phyloP scores from a whole-genome alignment of 2,329 filamentous ascomycete species.

The Colletotrichum caudatum region DNA sequence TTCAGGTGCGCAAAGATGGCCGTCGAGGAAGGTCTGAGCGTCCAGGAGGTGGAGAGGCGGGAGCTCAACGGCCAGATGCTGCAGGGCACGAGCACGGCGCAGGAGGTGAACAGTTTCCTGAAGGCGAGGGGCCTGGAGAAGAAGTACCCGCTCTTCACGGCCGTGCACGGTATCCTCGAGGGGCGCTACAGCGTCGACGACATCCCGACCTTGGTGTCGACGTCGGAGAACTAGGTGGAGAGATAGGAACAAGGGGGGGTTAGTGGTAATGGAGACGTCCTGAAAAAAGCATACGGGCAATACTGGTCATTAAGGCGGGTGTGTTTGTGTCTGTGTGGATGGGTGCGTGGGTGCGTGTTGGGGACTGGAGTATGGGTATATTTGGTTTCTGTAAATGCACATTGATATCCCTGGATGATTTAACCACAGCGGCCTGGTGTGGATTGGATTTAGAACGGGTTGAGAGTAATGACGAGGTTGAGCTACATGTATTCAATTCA shows the following conservation, averaged over 20 bases:
- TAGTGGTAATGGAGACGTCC: neutral
- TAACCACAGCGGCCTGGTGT: slow-evolving; percentile 34
- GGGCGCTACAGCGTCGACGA: slow-evolving; percentile 82
- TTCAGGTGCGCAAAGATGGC: slow-evolving; percentile 93
- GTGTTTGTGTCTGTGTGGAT: neutral
- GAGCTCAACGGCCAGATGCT: slow-evolving; percentile 98
- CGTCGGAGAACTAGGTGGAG: slow-evolving; percentile 46
- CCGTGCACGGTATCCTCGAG: slow-evolving; percentile 83
- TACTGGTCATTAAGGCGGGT: slow-evolving; percentile 9
- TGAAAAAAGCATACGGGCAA: slow-evolving; percentile 1
- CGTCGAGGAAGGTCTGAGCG: slow-evolving; percentile 80
- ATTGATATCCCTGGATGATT: slow-evolving; percentile 40
- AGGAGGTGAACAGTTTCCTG: slow-evolving; percentile 91
- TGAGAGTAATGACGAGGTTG: slow-evolving; percentile 12
- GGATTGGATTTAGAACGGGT: slow-evolving; percentile 32
- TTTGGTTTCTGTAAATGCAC: slow-evolving; percentile 21
- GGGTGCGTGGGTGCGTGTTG: neutral
- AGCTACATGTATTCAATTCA: slow-evolving; percentile 13
- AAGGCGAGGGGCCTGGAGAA: slow-evolving; percentile 80
- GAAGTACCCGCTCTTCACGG: slow-evolving; percentile 93
- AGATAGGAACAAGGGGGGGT: neutral
- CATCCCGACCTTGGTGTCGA: slow-evolving; percentile 75
- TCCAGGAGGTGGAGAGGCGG: slow-evolving; percentile 87
- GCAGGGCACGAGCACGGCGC: slow-evolving; percentile 91
- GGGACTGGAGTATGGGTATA: neutral